Conservation (phyloP, 2,329 filamentous ascomycete species). For the Paecilomyces formosus region DNA sequence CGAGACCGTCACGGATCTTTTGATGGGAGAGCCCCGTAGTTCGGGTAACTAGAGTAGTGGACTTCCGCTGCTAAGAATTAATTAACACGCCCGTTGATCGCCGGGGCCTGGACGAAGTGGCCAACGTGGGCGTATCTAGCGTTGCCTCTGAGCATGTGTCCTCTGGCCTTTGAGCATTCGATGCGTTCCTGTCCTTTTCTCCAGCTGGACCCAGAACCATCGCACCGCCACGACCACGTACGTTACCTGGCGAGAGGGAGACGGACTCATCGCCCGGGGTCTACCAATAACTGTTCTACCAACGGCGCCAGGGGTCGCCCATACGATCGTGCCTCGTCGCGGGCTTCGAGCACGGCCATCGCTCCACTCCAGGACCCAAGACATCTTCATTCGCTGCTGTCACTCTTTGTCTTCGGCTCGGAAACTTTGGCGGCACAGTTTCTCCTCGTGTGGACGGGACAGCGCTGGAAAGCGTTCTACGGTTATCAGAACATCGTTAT, state of each 20-base stretch:
- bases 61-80: no score
- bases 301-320: neutral
- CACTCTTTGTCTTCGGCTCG: neutral
- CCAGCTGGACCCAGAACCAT: neutral
- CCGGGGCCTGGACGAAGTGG: neutral
- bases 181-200: neutral
- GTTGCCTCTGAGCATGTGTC: no score
- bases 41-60: neutral
- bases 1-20: neutral
- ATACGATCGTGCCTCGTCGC: neutral
- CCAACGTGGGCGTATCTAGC: neutral
- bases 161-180: no score
- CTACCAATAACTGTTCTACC: neutral
- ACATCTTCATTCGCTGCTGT: neutral
- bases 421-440: neutral
- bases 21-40: neutral
- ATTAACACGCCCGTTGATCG: neutral
- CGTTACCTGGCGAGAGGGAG: neutral
- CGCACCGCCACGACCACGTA: neutral
- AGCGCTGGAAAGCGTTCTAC: neutral
- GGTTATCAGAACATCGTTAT: neutral
- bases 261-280: neutral
- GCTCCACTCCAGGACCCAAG: neutral
- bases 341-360: neutral
- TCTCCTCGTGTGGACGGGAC: neutral